Percentiles rank a stretch among this genome's conserved stretches.
These are phyloP conservation scores for Decorospora gaudefroyi DNA, from an alignment of 2,329 filamentous ascomycete species.

Conservation along the genomic window DNA sequence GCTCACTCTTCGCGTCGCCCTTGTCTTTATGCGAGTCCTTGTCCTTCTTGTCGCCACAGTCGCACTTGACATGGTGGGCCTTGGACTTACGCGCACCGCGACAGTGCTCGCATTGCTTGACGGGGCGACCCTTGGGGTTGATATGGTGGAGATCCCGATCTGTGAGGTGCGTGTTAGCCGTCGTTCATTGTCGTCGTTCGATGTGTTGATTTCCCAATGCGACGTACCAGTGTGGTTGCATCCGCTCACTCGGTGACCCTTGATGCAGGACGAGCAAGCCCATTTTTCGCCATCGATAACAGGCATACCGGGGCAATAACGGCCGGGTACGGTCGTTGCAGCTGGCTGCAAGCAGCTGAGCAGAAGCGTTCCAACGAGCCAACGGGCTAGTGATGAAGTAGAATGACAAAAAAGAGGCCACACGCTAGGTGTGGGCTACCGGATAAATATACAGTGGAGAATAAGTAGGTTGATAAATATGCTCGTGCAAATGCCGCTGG, in stretches of 20 bases:
- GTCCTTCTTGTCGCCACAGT: conserved; percentile 91
- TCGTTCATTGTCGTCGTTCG: conserved; percentile 7
- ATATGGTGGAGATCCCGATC: conserved; percentile 92
- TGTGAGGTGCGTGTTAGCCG: conserved; percentile 49
- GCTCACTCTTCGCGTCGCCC: conserved; percentile 48
- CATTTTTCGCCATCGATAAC: conserved; percentile 85
- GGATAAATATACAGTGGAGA: conserved; percentile 29
- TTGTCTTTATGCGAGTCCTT: conserved; percentile 56
- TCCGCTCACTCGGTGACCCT: conserved; percentile 97
- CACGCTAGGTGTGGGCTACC: conserved; percentile 18
- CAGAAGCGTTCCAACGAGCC: conserved; percentile 17
- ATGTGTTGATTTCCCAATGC: conserved; percentile 18
- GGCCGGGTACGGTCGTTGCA: conserved; percentile 45
- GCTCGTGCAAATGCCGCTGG: conserved; percentile 38
- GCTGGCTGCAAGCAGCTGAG: conserved; percentile 32
- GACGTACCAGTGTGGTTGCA: conserved; percentile 87
- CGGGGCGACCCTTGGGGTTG: conserved; percentile 95
- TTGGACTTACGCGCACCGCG: conserved; percentile 95
- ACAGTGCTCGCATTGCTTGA: conserved; percentile 97
- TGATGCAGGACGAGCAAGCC: conserved; percentile 96
- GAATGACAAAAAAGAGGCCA: conserved; percentile 24
- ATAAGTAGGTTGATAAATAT: conserved; percentile 20
- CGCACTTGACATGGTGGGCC: conserved; percentile 91
- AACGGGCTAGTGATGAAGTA: conserved; percentile 15
- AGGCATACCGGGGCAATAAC: conserved; percentile 43